phyloP scores from a whole-genome alignment of 1,284 basidiomycete genomes.

The Leccinum solheimii region DNA sequence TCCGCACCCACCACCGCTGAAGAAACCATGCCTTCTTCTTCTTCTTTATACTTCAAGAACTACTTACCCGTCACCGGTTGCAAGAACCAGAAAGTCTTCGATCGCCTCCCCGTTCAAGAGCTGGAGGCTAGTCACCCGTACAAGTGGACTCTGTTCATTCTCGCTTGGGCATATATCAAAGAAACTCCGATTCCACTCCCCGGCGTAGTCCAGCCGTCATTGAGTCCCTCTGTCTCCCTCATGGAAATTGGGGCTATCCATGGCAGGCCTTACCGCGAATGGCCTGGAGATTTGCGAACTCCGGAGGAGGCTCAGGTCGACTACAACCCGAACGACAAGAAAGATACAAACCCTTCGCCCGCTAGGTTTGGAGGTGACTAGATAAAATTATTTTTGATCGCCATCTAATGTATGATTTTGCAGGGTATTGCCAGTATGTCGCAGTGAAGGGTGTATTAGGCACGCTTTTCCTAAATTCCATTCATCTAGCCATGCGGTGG shows the following conservation, averaged over 20 bases:
- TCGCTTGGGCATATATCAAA: constrained; percentile 82
- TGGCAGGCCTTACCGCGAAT: constrained; percentile 27
- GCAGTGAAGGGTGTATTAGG: neutral
- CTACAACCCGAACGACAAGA: constrained; percentile 22
- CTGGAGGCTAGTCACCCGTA: constrained; percentile 20
- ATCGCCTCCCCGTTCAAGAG: constrained; percentile 25
- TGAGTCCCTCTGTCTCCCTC: constrained; percentile 5
- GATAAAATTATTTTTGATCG: neutral
- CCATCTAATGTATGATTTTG: neutral
- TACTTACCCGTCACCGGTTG: constrained; percentile 23
- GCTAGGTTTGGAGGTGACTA: constrained; percentile 27
- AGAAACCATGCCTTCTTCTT: neutral
- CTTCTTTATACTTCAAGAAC: constrained; percentile 17
- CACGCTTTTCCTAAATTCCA: neutral
- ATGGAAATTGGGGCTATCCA: constrained; percentile 28
- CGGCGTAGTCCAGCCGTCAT: constrained; percentile 16
- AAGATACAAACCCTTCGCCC: constrained; percentile 26
- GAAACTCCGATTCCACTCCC: constrained; percentile 40
- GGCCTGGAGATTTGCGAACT: constrained; percentile 20
- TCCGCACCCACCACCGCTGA: neutral
- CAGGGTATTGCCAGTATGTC: constrained; percentile 31
- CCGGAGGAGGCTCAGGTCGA: constrained; percentile 14
- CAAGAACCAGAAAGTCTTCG: constrained; percentile 10
- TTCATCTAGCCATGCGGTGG: constrained; percentile 18
- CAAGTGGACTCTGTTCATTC: constrained; percentile 76